Conservation (phyloP, 306 rosid genomes). For the Leucaena leucocephala region DNA sequence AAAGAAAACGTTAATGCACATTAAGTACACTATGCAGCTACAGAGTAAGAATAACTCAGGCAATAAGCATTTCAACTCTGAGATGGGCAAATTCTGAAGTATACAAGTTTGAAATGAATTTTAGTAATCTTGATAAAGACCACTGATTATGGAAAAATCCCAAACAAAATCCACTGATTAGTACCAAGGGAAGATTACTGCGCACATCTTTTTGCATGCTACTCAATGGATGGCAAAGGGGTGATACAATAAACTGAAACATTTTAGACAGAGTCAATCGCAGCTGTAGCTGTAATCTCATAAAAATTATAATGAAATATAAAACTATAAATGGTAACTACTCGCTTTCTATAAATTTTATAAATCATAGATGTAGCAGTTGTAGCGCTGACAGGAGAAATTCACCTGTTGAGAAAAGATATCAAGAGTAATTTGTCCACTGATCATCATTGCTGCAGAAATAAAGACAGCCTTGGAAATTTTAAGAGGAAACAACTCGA, state of each 20-base stretch:
- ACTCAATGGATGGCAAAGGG: background rate
- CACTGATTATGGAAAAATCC: background rate
- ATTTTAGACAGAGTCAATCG: background rate
- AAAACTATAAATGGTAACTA: background rate
- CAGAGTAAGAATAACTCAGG: background rate
- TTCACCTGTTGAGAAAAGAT: slow-evolving; percentile 67
- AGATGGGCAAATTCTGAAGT: background rate
- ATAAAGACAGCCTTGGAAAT: slow-evolving; percentile 69
- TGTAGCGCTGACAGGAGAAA: slow-evolving; percentile 2
- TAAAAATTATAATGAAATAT: background rate
- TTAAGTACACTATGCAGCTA: background rate
- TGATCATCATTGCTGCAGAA: slow-evolving; percentile 68
- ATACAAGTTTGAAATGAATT: background rate
- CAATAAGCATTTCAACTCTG: background rate
- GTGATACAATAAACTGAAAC: background rate
- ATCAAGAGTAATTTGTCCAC: slow-evolving; percentile 68
- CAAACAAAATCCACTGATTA: background rate
- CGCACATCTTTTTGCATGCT: slow-evolving; percentile 3
- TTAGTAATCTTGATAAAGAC: background rate
- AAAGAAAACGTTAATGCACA: background rate
- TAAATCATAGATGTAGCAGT: slow-evolving; percentile 1
- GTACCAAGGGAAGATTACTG: background rate
- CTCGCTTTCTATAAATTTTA: background rate
- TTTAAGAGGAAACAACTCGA: slow-evolving; percentile 60
- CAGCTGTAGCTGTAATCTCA: background rate